A percentile compares a stretch with the other conserved stretches of the same genome.
Conservation (phyloP, 768 basidiomycete genomes). For the Hysterangium stoloniferum region DNA sequence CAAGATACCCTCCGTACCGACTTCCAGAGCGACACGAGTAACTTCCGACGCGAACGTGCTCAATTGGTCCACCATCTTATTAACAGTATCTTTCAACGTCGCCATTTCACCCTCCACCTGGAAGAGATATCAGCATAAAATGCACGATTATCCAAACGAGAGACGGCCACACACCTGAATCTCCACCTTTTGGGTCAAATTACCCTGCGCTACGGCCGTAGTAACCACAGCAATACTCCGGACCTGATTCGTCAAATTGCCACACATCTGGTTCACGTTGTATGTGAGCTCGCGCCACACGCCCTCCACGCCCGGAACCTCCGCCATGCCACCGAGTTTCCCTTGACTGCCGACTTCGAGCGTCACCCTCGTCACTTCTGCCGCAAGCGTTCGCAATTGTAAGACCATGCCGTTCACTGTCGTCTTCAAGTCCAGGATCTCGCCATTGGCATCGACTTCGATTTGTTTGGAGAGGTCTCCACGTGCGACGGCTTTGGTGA, state of each 20-base stretch:
- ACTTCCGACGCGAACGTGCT: conserved; percentile 82
- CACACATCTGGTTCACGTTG: conserved; percentile 79
- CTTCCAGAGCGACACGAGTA: conserved; percentile 78
- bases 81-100: conserved; percentile 75
- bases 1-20: conserved; percentile 84
- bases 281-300: conserved; percentile 80
- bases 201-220: conserved; percentile 84
- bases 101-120: conserved; percentile 78
- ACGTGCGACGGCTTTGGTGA: conserved; percentile 71
- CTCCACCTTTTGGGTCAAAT: conserved; percentile 88
- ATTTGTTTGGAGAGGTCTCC: conserved; percentile 89
- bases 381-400: conserved; percentile 55
- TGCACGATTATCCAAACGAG: background rate
- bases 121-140: conserved; percentile 2
- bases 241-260: conserved; percentile 71
- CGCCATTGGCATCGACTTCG: conserved; percentile 84
- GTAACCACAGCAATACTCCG: conserved; percentile 81
- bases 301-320: conserved; percentile 86
- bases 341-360: conserved; percentile 84
- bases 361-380: conserved; percentile 79
- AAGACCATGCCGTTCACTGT: conserved; percentile 49
- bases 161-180: conserved; percentile 40
- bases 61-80: conserved; percentile 91
- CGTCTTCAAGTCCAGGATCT: conserved; percentile 76
- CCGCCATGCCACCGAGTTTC: conserved; percentile 81